Evolutionary conservation across 1,139 yeast genomes (phyloP), one percentile per base, ranked within the genome.

Genomic region (Entelexis paramagnoliae): DNA sequence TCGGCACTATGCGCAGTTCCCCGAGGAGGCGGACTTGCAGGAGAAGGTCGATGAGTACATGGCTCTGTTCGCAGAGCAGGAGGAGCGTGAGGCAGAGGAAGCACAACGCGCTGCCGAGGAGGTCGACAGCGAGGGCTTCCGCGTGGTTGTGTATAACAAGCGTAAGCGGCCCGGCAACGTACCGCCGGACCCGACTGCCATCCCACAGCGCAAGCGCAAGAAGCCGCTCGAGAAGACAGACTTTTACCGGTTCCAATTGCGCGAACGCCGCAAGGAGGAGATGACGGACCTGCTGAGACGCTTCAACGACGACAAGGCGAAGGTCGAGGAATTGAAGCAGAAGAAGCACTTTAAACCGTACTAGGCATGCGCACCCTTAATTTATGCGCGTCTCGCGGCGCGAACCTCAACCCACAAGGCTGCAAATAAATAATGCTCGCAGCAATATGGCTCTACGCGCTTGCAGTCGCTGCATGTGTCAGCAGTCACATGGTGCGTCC

Each of bases 81-180:
- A 91, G 64, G 77, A 75, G 57, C 79, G 76, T 51, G 79, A 83
- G 7, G 74, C 72, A 42, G 79, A 78, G 33, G 79, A 80, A 46
- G 74, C 63, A 65, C 69, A 45, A 74, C 48, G 55, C 33, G 58
- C 63, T 10, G 59, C 78, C 34, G 75, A 76, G 48, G 66, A 80
- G 33, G 91, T 85, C 10, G 97, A 89, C 65, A 96, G 84, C 58
- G 96, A 89, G 64, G 97, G 96, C 2, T 89, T 89, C 68, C 87
- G 95, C 0, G 69, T 85, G 63, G 97, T 89, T 49, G 94, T 87
- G 30, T 89, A 94, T 8, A 75, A 83, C 48, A 89, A 85, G 65
- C 77, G 95, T 58, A 87, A 85, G 72, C 81, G 93, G 53, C 66
- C 49, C 58, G 67, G 60, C 55, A 71, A 64, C 56, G 66, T 64